These are phyloP conservation scores for Aspergillus sp. DNA, from an alignment of 2,329 filamentous ascomycete genomes.

Conservation along the genomic window DNA sequence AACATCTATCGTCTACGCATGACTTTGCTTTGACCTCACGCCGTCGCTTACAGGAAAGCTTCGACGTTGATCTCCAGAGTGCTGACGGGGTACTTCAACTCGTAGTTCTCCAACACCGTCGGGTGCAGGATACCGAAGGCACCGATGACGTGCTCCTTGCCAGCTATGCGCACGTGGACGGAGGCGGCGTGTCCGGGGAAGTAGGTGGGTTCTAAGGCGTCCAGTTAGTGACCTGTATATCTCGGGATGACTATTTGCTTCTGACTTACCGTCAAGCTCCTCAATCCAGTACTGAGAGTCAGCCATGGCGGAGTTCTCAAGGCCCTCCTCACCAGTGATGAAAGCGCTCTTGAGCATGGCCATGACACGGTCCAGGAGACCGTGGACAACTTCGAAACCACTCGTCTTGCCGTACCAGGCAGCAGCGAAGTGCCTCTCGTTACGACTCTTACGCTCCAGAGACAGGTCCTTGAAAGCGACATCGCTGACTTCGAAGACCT, in stretches of 20 bases:
- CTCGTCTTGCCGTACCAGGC: constrained; percentile 92
- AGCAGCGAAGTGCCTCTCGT: constrained; percentile 94
- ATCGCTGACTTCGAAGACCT: constrained; percentile 88
- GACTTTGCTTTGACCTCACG: neutral
- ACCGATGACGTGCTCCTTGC: constrained; percentile 76
- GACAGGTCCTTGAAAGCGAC: constrained; percentile 85
- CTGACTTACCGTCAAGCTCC: constrained; percentile 71
- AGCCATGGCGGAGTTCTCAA: constrained; percentile 59
- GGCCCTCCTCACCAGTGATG: constrained; percentile 71
- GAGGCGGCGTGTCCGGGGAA: constrained; percentile 86
- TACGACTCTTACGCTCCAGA: constrained; percentile 81
- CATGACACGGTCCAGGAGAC: constrained; percentile 87
- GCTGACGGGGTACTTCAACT: constrained; percentile 89
- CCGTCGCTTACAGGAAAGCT: constrained; percentile 70
- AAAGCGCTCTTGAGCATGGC: constrained; percentile 86
- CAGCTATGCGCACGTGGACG: constrained; percentile 73
- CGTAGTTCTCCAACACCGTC: constrained; percentile 88
- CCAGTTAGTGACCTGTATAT: neutral
- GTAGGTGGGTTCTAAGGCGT: constrained; percentile 72
- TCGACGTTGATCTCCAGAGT: constrained; percentile 94
- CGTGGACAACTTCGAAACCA: constrained; percentile 95
- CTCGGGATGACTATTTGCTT: neutral
- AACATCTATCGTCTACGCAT: constrained; percentile 14
- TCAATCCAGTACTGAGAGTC: constrained; percentile 88
- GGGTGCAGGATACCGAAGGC: constrained; percentile 94